Evolutionary conservation across 2,329 filamentous ascomycete species (phyloP), one percentile per base, ranked within the genome.

Genomic region (Penicillium thymicola): DNA sequence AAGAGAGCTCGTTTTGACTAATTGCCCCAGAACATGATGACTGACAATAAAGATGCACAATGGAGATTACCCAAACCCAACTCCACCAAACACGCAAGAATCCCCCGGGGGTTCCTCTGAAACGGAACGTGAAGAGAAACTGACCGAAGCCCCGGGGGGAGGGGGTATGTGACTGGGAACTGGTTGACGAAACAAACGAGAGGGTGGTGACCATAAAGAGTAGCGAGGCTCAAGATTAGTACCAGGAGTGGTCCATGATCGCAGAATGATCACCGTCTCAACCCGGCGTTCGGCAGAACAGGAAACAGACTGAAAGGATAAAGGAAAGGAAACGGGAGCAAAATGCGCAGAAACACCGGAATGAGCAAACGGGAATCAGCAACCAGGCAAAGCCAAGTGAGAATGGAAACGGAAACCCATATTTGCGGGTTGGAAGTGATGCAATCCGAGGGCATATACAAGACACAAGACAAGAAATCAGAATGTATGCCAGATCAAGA

Each of bases 401-500:
- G 11, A 51, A 51, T 23, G 21, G 34, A 53, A 37, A 40, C 21
- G 32, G 41, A 40, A 55, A 41, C 57, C 60, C 59, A 62, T 55
- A 61, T 62, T 65, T 64, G 63, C 58, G 57, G 48, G 48, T 54
- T 36, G 52, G 47, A 61, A 53, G 58, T 45, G 49, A 64, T 62
- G 59, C 64, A 51, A 62, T 62, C 59, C 59, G 52, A 64, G 56
- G 66, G 59, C 70, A 71, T 72, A 60, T 72, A 71, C 69, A 70
- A 59, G 58, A 71, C 69, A 71, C 68, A 70, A 58, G 58, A 64
- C 57, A 58, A 61, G 51, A 65, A 52, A 52, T 21, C 46, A 56
- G 18, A 52, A 55, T 67, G 64, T 65, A 69, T 70, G 65, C 67
- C 68, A 64, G 68, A 69, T 67, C 68, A 69, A 65, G 70, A 74